Percentiles rank a stretch among this genome's conserved stretches.
phyloP scores from a whole-genome alignment of 176 grass and related monocot species.

The Eleusine indica region DNA sequence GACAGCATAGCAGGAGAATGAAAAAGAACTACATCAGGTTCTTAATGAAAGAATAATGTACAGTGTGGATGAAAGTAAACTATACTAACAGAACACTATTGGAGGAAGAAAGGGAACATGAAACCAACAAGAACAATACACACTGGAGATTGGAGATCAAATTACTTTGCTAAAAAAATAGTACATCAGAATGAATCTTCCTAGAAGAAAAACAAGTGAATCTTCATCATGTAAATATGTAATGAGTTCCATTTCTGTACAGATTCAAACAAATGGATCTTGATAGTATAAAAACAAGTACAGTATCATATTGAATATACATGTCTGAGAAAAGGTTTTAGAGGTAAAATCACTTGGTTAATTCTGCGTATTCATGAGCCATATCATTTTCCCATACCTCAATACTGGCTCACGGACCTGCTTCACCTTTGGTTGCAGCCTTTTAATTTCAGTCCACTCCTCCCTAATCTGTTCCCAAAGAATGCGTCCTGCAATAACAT shows the following conservation, averaged over 20 bases:
- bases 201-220: background rate
- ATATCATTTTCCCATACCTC: constrained; percentile 39
- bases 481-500: constrained; percentile 35
- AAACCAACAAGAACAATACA: constrained; percentile 21
- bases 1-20: background rate
- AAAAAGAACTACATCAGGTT: background rate
- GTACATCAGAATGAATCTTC: background rate
- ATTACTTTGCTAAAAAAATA: constrained; percentile 6
- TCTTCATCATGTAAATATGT: constrained; percentile 10
- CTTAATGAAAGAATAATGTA: background rate
- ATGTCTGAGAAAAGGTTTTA: background rate
- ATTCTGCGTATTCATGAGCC: background rate
- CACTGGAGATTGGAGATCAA: background rate
- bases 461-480: constrained; percentile 61
- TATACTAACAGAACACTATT: background rate
- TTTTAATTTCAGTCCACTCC: constrained; percentile 54
- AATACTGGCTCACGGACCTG: constrained; percentile 50
- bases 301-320: background rate
- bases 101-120: constrained; percentile 7
- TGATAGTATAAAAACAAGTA: background rate
- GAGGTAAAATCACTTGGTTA: constrained; percentile 7
- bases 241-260: background rate
- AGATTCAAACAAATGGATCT: constrained; percentile 2
- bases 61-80: background rate
- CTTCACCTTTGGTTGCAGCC: constrained; percentile 35